These are phyloP conservation scores for Globisporangium uncinulatum DNA, from an alignment of 352 stramenopile genomes.

Conservation along the genomic window DNA sequence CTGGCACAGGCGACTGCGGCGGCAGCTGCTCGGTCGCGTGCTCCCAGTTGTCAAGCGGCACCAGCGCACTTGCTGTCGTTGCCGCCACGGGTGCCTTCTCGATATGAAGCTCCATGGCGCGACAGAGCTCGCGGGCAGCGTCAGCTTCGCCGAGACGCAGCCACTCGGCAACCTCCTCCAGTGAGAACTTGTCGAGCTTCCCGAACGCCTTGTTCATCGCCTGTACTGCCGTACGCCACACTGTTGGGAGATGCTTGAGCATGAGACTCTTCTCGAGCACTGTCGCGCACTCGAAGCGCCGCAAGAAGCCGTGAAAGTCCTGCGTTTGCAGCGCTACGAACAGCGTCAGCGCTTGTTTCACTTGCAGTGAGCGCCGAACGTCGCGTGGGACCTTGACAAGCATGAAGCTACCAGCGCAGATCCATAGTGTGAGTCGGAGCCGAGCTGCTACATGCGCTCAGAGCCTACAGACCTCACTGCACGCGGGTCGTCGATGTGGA, in stretches of 20 bases:
- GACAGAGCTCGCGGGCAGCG: slow-evolving; percentile 28
- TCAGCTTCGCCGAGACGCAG: slow-evolving; percentile 17
- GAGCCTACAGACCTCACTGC: slow-evolving; percentile 23
- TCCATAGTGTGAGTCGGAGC: background rate
- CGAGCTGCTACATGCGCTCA: too few species aligned
- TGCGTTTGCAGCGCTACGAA: slow-evolving; percentile 52
- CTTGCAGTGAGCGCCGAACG: slow-evolving; percentile 9
- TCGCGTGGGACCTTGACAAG: slow-evolving; percentile 27
- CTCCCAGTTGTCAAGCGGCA: slow-evolving; percentile 15
- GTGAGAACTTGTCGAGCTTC: slow-evolving; percentile 49
- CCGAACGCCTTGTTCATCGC: slow-evolving; percentile 60
- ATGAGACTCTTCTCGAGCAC: slow-evolving; percentile 31
- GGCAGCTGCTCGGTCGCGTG: background rate
- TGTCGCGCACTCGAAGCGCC: slow-evolving; percentile 19
- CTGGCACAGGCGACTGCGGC: background rate
- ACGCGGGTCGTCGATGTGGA: slow-evolving; percentile 46
- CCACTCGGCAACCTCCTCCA: slow-evolving; percentile 34
- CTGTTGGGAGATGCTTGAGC: slow-evolving; percentile 30
- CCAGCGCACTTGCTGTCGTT: background rate
- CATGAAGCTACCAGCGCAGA: slow-evolving; percentile 13
- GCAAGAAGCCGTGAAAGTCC: slow-evolving; percentile 32
- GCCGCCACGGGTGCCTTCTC: slow-evolving; percentile 11
- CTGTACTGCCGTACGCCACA: slow-evolving; percentile 29
- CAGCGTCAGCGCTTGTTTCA: slow-evolving; percentile 33
- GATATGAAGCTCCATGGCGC: slow-evolving; percentile 38